A percentile compares a stretch with the other conserved stretches of the same genome.
Conservation (phyloP, 176 grass and related monocot genomes). For the Alopecurus myosuroides region DNA sequence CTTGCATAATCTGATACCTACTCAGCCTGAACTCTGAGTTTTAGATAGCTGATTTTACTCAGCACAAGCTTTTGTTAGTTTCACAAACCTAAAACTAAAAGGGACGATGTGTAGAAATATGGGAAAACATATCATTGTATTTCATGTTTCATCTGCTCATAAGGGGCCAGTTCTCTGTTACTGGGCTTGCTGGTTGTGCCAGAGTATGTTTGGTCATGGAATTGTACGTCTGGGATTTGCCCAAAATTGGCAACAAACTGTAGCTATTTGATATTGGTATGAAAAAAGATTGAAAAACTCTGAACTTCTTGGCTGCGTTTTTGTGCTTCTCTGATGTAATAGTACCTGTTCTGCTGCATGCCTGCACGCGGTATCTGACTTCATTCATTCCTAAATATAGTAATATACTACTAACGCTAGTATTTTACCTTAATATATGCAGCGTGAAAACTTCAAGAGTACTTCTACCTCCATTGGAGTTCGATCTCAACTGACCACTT, state of each 20-base stretch:
- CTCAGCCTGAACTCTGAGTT: neutral
- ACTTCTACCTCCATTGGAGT: constrained; percentile 92
- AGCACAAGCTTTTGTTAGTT: neutral
- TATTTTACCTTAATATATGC: constrained; percentile 40
- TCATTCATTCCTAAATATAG: constrained; percentile 10
- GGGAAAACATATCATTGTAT: neutral
- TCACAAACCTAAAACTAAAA: neutral
- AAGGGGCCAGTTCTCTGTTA: neutral
- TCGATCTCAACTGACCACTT: constrained; percentile 67
- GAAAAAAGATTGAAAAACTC: neutral
- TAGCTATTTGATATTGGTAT: constrained; percentile 5
- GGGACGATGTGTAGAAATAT: neutral
- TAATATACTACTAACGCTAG: constrained; percentile 13
- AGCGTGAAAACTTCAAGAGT: constrained; percentile 88
- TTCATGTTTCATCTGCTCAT: neutral
- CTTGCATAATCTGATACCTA: neutral
- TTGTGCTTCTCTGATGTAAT: neutral
- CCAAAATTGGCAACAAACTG: neutral
- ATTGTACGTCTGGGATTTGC: neutral
- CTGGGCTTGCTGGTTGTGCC: neutral
- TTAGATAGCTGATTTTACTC: neutral
- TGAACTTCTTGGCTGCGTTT: neutral
- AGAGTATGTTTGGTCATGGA: neutral
- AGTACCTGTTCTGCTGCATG: neutral
- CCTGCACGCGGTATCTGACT: neutral